Evolutionary conservation across 306 rosid genomes (phyloP).

Genomic region (Glycine latifolia): DNA sequence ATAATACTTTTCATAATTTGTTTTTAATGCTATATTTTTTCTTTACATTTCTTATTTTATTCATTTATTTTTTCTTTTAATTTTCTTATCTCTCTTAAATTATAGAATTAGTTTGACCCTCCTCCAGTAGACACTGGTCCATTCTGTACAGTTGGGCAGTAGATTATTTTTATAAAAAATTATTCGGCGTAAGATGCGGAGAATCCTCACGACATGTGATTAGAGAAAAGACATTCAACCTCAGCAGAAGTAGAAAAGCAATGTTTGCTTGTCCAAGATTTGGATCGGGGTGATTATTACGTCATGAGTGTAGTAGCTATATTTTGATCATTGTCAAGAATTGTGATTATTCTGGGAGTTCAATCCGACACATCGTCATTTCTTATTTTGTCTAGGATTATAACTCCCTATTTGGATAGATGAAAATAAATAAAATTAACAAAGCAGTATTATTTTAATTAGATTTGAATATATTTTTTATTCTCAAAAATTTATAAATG

Average conservation of each 20-base stretch:
- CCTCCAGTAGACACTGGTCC: not conserved
- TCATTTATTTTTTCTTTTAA: not conserved
- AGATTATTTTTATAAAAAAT: not conserved
- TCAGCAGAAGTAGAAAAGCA: not conserved
- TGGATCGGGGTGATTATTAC: not conserved
- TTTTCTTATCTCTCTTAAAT: not conserved
- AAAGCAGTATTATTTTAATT: too few species aligned
- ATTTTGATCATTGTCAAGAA: too few species aligned
- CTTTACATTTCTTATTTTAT: not conserved
- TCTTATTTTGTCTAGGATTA: too few species aligned
- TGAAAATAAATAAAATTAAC: too few species aligned
- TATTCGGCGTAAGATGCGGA: not conserved
- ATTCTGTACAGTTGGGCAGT: conserved; percentile 13
- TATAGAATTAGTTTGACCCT: conserved; percentile 6
- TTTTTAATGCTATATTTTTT: not conserved
- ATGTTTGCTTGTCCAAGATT: not conserved
- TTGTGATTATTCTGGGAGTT: too few species aligned
- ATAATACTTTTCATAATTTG: not conserved
- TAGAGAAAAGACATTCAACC: conserved; percentile 25
- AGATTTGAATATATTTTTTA: too few species aligned
- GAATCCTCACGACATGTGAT: conserved; percentile 29
- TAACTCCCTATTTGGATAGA: too few species aligned
- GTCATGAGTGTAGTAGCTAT: not conserved
- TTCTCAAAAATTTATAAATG: too few species aligned
- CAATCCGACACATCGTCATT: too few species aligned